A percentile compares a stretch with the other conserved stretches of the same genome.
phyloP scores from a whole-genome alignment of 148 eudicot species.

The Fagopyrum esculentum region DNA sequence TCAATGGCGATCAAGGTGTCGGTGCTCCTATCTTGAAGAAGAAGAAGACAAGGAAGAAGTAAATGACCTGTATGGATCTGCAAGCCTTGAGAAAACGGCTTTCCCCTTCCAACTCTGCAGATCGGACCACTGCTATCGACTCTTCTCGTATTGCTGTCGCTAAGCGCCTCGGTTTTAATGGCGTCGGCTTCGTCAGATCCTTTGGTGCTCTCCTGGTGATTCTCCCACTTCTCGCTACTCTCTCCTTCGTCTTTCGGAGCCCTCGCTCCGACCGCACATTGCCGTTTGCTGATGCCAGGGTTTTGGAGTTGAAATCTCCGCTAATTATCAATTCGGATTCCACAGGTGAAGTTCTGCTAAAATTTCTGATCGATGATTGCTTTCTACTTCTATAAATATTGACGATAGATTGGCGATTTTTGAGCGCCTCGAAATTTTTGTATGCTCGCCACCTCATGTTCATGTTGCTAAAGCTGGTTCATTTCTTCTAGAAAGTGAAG shows the following conservation, averaged over 20 bases:
- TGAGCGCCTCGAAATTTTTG: background rate
- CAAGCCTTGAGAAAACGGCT: conserved; percentile 34
- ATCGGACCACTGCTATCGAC: conserved; percentile 7
- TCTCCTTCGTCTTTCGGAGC: conserved; percentile 23
- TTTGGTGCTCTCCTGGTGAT: conserved; percentile 31
- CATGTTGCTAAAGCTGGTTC: background rate
- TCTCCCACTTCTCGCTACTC: conserved; percentile 25
- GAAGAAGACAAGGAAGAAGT: background rate
- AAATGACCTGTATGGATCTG: conserved; percentile 26
- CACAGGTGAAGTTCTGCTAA: conserved; percentile 14
- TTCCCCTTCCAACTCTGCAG: conserved; percentile 21
- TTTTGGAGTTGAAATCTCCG: conserved; percentile 28
- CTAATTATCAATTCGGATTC: background rate
- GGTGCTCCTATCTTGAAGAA: background rate
- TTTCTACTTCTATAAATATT: background rate
- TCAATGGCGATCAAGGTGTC: background rate
- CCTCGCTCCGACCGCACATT: conserved; percentile 23
- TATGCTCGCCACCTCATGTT: background rate
- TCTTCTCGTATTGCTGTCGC: background rate
- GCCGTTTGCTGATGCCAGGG: conserved; percentile 45
- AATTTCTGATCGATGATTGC: background rate
- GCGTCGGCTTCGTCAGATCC: conserved; percentile 19
- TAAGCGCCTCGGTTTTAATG: conserved; percentile 18
- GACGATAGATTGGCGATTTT: no score
- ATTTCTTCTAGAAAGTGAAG: background rate